Percentiles rank a stretch among this genome's conserved stretches.
These are phyloP conservation scores for Ascochyta fabae DNA, from an alignment of 2,329 filamentous ascomycete species.

Conservation along the genomic window DNA sequence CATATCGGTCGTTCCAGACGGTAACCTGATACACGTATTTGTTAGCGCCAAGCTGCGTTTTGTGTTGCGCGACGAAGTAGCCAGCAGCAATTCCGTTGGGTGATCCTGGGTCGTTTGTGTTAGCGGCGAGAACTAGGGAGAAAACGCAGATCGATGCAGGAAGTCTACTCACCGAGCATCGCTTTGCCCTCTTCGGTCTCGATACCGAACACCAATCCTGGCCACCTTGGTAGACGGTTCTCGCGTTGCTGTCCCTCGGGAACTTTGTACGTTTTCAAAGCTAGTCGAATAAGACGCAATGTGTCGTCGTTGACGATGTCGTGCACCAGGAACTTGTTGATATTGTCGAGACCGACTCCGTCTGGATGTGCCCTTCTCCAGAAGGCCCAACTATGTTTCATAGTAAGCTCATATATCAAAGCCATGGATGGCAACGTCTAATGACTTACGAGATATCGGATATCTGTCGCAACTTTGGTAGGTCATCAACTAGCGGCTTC, in stretches of 20 bases:
- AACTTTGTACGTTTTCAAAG: conserved; percentile 1
- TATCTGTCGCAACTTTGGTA: conserved; percentile 6
- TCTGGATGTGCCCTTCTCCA: conserved; percentile 2
- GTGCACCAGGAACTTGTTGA: conserved; percentile 6
- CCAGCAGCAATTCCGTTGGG: conserved; percentile 5
- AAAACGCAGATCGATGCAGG: neutral
- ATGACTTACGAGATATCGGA: conserved; percentile 7
- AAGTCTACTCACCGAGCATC: conserved; percentile 15
- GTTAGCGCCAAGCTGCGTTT: conserved; percentile 12
- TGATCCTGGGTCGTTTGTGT: neutral
- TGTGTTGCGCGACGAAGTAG: conserved; percentile 21
- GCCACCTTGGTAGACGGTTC: neutral
- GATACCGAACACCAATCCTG: conserved; percentile 2
- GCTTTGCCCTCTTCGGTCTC: conserved; percentile 9
- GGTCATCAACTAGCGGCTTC: neutral
- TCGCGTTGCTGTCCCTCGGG: neutral
- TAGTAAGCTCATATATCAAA: neutral
- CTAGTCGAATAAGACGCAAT: neutral
- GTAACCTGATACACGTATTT: conserved; percentile 21
- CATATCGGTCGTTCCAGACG: conserved; percentile 2
- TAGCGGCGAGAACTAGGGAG: neutral
- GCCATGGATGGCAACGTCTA: neutral
- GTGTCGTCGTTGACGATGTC: conserved; percentile 3
- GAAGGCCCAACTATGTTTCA: neutral
- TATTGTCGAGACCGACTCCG: neutral